Evolutionary conservation across 1,284 basidiomycete species (phyloP).

Genomic region (Moesziomyces sp.): DNA sequence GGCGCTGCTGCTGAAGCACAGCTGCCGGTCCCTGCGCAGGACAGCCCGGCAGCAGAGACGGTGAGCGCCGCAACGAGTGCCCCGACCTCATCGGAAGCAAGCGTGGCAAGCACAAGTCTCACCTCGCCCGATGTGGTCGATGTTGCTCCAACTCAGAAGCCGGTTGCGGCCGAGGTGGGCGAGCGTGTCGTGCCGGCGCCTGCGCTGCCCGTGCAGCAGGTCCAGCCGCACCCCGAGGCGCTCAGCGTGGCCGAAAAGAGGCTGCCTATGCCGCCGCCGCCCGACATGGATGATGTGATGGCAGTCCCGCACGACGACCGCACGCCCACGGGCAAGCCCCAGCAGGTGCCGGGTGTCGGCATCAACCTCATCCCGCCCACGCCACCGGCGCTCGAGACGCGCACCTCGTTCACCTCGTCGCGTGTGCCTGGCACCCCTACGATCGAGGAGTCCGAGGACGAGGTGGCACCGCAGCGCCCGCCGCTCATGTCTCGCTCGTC

Average conservation of each 20-base stretch:
- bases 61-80: conserved; percentile 6
- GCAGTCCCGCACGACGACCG: conserved; percentile 28
- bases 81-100: conserved; percentile 41
- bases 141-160: neutral
- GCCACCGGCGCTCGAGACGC: conserved; percentile 52
- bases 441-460: conserved; percentile 33
- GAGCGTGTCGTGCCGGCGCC: no score
- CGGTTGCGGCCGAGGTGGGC: conserved; percentile 4
- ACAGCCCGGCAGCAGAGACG: conserved; percentile 3
- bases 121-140: conserved; percentile 38
- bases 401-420: conserved; percentile 36
- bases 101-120: conserved; percentile 49
- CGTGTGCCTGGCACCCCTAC: conserved; percentile 35
- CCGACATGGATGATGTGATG: conserved; percentile 32
- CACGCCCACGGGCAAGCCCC: conserved; percentile 44
- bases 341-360: conserved; percentile 31
- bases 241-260: conserved; percentile 28
- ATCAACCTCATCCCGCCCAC: conserved; percentile 63
- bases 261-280: conserved; percentile 55
- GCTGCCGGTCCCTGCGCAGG: neutral
- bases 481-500: conserved; percentile 42
- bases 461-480: conserved; percentile 19
- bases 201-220: no score
- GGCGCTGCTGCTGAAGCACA: neutral
- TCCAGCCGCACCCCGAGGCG: no score